Base-by-base conservation (phyloP, 495 filamentous ascomycete genomes). In the Neurospora cerealis region DNA sequence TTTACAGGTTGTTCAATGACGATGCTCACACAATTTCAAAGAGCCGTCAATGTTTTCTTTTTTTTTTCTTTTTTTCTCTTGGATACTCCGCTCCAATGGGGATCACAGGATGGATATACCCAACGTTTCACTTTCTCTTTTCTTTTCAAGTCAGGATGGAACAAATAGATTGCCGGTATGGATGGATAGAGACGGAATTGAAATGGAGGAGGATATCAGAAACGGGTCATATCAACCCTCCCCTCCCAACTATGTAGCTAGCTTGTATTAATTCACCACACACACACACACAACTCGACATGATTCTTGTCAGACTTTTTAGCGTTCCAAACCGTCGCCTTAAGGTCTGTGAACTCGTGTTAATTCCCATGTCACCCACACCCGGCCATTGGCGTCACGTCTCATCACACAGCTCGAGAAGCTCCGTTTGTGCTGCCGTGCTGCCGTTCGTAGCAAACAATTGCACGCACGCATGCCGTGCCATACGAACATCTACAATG, bases 71-170 rank as follows among this genome's bases (percentile, higher is more conserved):
- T 48, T 48, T 71, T 75, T 60, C 36, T 69, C 40, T 73, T 66
- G 15, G 32, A 66, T 36, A 66, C 6, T 66, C 54, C 9, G 54
- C 54, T 66, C 54, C 54, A 66, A 34, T 72, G 79, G 77, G 71
- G 76, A 74, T 76, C 75, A 76, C 79, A 78, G 77, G 79, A 79
- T 80, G 79, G 79, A 81, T 81, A 81, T 81, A 81, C 79, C 79
- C 79, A 70, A 42, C 71, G 28, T 75, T 72, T 74, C 70, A 73
- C 66, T 70, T 75, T 74, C 73, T 39, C 72, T 74, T 7, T 74
- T 54, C 24, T 70, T 46, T 60, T 41, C 62, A 39, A 28, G 48
- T 72, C 21, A 40, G 39, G 60, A 60, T 32, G 24, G 24, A 62
- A 62, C 54, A 66, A 34, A 34, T 34, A 66, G 54, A 66, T 34